These are phyloP conservation scores for Alternaria hordeiaustralica DNA, from an alignment of 2,329 filamentous ascomycete species.

Conservation along the genomic window DNA sequence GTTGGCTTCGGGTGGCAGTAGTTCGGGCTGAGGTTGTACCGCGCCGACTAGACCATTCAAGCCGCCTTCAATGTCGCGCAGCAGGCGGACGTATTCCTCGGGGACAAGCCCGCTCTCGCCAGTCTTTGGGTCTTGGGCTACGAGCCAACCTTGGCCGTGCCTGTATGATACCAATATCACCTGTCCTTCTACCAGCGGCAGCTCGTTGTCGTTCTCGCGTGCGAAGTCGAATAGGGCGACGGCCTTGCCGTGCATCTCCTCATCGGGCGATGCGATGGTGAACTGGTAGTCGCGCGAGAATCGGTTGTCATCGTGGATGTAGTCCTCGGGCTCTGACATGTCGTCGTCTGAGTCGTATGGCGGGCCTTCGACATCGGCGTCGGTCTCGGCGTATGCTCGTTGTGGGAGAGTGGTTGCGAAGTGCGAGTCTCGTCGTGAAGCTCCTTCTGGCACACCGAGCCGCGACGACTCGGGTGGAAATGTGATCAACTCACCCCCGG, in stretches of 20 bases:
- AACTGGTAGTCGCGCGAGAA: constrained; percentile 94
- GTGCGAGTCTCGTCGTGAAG: constrained; percentile 59
- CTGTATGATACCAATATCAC: constrained; percentile 96
- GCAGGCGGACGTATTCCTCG: constrained; percentile 91
- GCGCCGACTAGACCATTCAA: constrained; percentile 58
- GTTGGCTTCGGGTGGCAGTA: constrained; percentile 22
- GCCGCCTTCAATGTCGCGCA: constrained; percentile 92
- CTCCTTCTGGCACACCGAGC: constrained; percentile 38
- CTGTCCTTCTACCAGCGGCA: constrained; percentile 90
- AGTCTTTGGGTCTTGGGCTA: constrained; percentile 93
- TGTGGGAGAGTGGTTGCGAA: constrained; percentile 58
- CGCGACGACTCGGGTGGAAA: constrained; percentile 65
- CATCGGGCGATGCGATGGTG: constrained; percentile 91
- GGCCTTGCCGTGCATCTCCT: constrained; percentile 96
- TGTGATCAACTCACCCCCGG: constrained; percentile 80
- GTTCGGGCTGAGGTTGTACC: constrained; percentile 20
- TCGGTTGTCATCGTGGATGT: constrained; percentile 69
- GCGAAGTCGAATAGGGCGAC: constrained; percentile 95
- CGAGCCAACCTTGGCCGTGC: constrained; percentile 95
- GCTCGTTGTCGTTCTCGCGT: constrained; percentile 94
- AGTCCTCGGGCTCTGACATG: constrained; percentile 58
- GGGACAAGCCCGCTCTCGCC: constrained; percentile 93
- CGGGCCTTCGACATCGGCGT: constrained; percentile 49
- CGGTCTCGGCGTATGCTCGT: constrained; percentile 50
- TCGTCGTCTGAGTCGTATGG: constrained; percentile 56